A percentile compares a stretch with the other conserved stretches of the same genome.
Conservation (phyloP, 495 filamentous ascomycete species). For the Penicillium longicatenatum region DNA sequence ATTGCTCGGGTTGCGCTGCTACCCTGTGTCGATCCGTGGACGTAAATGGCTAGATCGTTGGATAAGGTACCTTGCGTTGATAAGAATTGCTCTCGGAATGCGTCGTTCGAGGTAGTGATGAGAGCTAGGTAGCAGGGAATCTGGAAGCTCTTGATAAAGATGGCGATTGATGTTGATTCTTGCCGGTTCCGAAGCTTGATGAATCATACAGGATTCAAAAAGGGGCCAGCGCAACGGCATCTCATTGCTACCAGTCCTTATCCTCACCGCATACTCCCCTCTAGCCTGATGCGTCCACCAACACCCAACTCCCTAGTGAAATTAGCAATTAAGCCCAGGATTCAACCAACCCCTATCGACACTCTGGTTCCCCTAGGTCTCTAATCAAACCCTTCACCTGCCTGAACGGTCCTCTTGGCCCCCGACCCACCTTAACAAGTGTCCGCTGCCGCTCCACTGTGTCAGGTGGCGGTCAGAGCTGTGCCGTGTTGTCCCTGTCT, state of each 20-base stretch:
- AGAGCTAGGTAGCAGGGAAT: too few relatives aligned
- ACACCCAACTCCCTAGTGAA: too few relatives aligned
- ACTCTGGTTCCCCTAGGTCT: background rate
- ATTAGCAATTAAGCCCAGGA: too few relatives aligned
- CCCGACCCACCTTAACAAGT: background rate
- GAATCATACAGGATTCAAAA: too few relatives aligned
- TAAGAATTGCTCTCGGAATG: constrained; percentile 29
- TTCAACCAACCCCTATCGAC: too few relatives aligned
- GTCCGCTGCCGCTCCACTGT: background rate
- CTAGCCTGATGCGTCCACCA: too few relatives aligned
- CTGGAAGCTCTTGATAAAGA: too few relatives aligned
- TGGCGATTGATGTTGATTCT: too few relatives aligned
- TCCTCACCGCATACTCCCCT: too few relatives aligned
- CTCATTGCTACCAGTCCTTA: too few relatives aligned
- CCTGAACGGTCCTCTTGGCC: background rate
- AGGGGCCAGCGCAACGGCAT: too few relatives aligned
- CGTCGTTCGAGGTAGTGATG: constrained; percentile 2
- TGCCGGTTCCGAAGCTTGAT: too few relatives aligned
- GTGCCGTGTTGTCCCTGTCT: background rate
- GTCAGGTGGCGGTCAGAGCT: background rate
- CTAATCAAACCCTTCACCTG: background rate
- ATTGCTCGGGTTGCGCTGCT: constrained; percentile 23
- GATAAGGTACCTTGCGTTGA: constrained; percentile 28
- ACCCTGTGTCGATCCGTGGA: constrained; percentile 33
- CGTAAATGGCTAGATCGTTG: constrained; percentile 26